Percentiles rank a stretch among this genome's conserved stretches.
Conservation (phyloP, 805 yeast species). For the Yarrowia deformans region DNA sequence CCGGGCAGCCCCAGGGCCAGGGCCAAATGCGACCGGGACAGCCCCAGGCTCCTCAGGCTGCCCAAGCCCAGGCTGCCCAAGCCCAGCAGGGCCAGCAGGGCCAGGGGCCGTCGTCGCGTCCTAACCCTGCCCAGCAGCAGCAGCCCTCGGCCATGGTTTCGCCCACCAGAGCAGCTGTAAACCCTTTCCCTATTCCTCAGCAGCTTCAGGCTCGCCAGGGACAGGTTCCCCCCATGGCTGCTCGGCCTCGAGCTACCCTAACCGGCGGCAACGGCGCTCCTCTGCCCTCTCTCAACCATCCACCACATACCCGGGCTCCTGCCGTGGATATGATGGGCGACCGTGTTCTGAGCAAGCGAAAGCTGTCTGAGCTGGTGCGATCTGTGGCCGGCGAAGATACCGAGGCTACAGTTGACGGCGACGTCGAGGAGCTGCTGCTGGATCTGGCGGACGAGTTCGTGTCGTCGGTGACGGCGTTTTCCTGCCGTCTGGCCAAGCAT, state of each 20-base stretch:
- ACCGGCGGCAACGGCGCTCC: constrained; percentile 82
- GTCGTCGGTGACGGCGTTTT: constrained; percentile 86
- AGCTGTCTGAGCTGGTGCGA: constrained; percentile 83
- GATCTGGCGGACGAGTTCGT: constrained; percentile 97
- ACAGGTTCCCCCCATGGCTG: constrained; percentile 64
- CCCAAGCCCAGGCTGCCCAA: constrained; percentile 11
- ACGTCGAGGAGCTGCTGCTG: constrained; percentile 84
- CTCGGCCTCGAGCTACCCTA: constrained; percentile 80
- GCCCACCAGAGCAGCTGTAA: constrained; percentile 46
- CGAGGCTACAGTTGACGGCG: constrained; percentile 90
- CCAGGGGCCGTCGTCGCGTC: constrained; percentile 42
- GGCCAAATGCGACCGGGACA: constrained; percentile 20
- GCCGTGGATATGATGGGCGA: constrained; percentile 74
- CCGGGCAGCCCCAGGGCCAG: constrained; percentile 28
- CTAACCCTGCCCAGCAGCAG: constrained; percentile 51
- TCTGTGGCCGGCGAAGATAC: constrained; percentile 78
- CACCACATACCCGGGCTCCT: constrained; percentile 76
- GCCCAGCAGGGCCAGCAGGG: constrained; percentile 17
- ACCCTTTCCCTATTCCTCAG: constrained; percentile 61
- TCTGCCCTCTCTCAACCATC: constrained; percentile 75
- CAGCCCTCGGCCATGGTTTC: constrained; percentile 51
- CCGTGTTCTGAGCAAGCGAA: constrained; percentile 85
- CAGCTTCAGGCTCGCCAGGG: constrained; percentile 66
- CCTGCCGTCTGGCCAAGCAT: constrained; percentile 94
- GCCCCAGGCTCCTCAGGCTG: constrained; percentile 22